A percentile compares a stretch with the other conserved stretches of the same genome.
These are phyloP conservation scores for Ophiocordyceps australis DNA, from an alignment of 2,329 filamentous ascomycete species.

Conservation along the genomic window DNA sequence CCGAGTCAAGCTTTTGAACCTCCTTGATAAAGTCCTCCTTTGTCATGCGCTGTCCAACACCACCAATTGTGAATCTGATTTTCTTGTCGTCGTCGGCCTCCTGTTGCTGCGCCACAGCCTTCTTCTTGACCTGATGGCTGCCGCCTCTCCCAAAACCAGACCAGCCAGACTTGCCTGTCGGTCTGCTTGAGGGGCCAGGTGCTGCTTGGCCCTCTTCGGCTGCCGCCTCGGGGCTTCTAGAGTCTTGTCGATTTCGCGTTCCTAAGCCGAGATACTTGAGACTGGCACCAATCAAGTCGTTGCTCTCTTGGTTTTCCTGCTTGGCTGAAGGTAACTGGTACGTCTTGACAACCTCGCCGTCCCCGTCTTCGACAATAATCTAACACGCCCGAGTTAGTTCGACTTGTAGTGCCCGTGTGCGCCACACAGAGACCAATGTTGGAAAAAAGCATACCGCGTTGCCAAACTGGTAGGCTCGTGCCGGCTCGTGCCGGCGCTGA, in stretches of 20 bases:
- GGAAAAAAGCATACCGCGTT: conserved; percentile 47
- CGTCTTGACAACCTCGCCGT: conserved; percentile 73
- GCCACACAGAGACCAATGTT: too few species aligned
- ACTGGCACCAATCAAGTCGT: conserved; percentile 20
- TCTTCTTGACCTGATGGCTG: conserved; percentile 17
- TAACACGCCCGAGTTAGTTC: conserved; percentile 10
- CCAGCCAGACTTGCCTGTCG: conserved; percentile 30
- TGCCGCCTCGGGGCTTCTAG: conserved; percentile 13
- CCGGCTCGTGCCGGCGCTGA: conserved; percentile 48
- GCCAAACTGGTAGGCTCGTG: conserved; percentile 72
- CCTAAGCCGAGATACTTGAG: conserved; percentile 37
- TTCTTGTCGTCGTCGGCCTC: conserved; percentile 49
- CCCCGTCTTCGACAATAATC: conserved; percentile 76
- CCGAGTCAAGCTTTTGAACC: conserved; percentile 54
- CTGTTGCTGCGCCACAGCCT: conserved; percentile 19
- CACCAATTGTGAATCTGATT: conserved; percentile 60
- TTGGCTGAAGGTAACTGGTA: conserved; percentile 52
- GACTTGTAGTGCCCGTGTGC: neutral
- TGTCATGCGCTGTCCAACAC: conserved; percentile 56
- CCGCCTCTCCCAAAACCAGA: conserved; percentile 20
- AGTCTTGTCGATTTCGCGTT: conserved; percentile 19
- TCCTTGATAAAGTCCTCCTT: conserved; percentile 66
- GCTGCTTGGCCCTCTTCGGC: conserved; percentile 13
- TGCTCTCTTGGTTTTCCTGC: conserved; percentile 18
- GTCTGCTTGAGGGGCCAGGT: conserved; percentile 14